Evolutionary conservation across 139 green algal species (phyloP), one percentile per base, ranked within the genome.

Genomic region (Gonium pectorale): DNA sequence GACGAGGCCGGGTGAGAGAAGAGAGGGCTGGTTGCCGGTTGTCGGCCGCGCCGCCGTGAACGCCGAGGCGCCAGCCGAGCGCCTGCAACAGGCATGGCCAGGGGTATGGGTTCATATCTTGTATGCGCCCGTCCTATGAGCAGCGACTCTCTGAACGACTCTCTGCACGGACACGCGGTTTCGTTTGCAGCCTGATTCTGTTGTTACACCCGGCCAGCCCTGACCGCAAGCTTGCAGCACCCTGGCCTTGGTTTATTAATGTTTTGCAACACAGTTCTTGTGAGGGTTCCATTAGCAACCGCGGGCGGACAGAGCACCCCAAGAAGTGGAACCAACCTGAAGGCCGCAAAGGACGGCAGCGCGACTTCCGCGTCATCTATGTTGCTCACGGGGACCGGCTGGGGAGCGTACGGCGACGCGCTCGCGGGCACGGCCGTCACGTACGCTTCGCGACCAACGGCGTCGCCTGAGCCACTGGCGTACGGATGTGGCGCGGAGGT

Each of bases 281-380:
- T 8, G 17, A 22, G 17, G 5, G 19, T 27, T 22, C 17, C 60
- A 17, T 43, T 68, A 68, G 29, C n/a, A 41, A 40, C 29, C n/a
- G 5, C 22, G 60, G 60, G 40, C 60, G 27, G 27, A 38, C 29
- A 41, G 8, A 8, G 7, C 5, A 3, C 13, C 11, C 21, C 8
- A 7, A n/a, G 43, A 24, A 27, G 24, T 37, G 8, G 26, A 22
- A 7, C 70, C 1, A 41, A 83, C 77, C 62, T 83, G 62, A 83
- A 83, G 2, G 77, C 43, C 0, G 77, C 62, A 51, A 83, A 83
- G 8, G 77, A 83, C 2, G 77, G 77, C 31, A 83, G 77, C 43
- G 41, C 77, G 21, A 83, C n/a, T 2, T 83, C 77, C 19, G 31
- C 43, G 6, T 63, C 77, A 9, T 83, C 77, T 17, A 83, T 40